These are phyloP conservation scores for Ophidiomyces ophidiicola DNA, from an alignment of 2,329 filamentous ascomycete genomes.

Conservation along the genomic window DNA sequence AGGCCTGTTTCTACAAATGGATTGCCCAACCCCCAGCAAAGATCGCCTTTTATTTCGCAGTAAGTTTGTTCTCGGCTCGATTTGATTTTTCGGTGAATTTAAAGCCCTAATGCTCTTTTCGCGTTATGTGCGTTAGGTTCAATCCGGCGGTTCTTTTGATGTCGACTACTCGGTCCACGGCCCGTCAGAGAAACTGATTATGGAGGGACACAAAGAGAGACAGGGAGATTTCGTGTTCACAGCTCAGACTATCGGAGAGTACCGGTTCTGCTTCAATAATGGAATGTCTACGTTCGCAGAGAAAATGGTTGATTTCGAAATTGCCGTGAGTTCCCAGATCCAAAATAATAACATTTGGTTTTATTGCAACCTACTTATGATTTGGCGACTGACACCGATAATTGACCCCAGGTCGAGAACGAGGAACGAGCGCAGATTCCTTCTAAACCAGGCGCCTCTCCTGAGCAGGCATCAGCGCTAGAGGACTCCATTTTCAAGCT, in stretches of 20 bases:
- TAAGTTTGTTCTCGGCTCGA: conserved; percentile 45
- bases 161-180: conserved; percentile 83
- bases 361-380: background rate
- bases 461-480: conserved; percentile 76
- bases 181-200: conserved; percentile 65
- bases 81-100: background rate
- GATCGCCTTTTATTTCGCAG: conserved; percentile 97
- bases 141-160: conserved; percentile 97
- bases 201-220: conserved; percentile 79
- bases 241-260: conserved; percentile 74
- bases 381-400: background rate
- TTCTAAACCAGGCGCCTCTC: conserved; percentile 72
- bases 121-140: conserved; percentile 50
- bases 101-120: conserved; percentile 3
- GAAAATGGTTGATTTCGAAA: conserved; percentile 97
- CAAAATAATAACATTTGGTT: background rate
- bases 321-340: conserved; percentile 51
- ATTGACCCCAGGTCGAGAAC: conserved; percentile 69
- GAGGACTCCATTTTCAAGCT: conserved; percentile 95
- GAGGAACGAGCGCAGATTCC: conserved; percentile 71
- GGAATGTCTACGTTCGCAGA: conserved; percentile 96
- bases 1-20: conserved; percentile 83
- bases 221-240: conserved; percentile 98
- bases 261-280: conserved; percentile 97
- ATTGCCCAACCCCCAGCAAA: conserved; percentile 71